A percentile compares a stretch with the other conserved stretches of the same genome.
Conservation (phyloP, 257 asterid genomes). For the Scutellaria barbata region DNA sequence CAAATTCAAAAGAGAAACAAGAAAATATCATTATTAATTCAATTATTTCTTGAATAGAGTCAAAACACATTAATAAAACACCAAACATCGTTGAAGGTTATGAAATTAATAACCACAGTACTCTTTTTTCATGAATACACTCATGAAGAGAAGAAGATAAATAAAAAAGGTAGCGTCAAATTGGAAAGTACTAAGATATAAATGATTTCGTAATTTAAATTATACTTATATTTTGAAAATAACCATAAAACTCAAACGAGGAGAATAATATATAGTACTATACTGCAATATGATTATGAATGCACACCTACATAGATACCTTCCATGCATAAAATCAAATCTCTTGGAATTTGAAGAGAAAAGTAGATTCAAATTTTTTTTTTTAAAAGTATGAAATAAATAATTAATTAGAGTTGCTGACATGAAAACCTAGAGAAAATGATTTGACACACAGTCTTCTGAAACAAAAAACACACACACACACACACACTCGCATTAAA, state of each 20-base stretch:
- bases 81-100: background rate
- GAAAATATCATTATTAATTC: background rate
- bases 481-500: conserved; percentile 5
- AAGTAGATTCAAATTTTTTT: conserved; percentile 12
- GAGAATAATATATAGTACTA: too few relatives aligned
- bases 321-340: background rate
- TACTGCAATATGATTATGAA: background rate
- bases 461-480: background rate
- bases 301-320: background rate
- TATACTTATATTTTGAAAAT: too few relatives aligned
- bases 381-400: conserved; percentile 17
- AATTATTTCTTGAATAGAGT: background rate
- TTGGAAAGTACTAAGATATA: too few relatives aligned
- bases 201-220: too few relatives aligned
- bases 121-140: too few relatives aligned
- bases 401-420: conserved; percentile 29
- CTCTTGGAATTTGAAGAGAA: conserved; percentile 24
- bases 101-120: background rate
- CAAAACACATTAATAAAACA: background rate
- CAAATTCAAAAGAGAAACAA: too few relatives aligned
- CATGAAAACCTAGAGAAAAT: conserved; percentile 33
- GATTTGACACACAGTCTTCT: conserved; percentile 45
- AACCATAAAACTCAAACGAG: too few relatives aligned
- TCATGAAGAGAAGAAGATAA: too few relatives aligned
- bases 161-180: too few relatives aligned